A percentile compares a stretch with the other conserved stretches of the same genome.
These are phyloP conservation scores for Vigna reflexopilosa DNA, from an alignment of 306 rosid species.

Conservation along the genomic window DNA sequence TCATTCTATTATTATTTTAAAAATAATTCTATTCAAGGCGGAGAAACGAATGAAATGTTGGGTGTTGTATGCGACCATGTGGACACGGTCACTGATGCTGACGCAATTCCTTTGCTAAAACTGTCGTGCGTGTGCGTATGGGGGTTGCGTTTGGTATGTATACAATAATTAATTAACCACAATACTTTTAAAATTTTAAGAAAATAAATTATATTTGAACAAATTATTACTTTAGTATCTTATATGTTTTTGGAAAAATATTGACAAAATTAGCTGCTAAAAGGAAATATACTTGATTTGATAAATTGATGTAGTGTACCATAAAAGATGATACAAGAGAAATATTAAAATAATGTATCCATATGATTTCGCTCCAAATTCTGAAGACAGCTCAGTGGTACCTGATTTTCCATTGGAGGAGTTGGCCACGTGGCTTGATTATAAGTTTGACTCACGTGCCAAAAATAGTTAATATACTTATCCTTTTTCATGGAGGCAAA, in stretches of 20 bases:
- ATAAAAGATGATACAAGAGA: too few relatives aligned
- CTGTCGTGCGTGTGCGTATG: neutral
- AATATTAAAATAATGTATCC: too few relatives aligned
- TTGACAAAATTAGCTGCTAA: too few relatives aligned
- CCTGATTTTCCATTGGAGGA: neutral
- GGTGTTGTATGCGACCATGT: neutral
- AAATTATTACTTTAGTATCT: too few relatives aligned
- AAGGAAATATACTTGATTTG: too few relatives aligned
- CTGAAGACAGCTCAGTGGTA: neutral
- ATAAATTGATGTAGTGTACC: too few relatives aligned
- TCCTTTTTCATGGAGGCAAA: neutral
- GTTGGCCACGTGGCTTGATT: slow-evolving; percentile 50
- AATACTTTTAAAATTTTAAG: too few relatives aligned
- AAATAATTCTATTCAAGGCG: neutral
- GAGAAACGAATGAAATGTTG: neutral
- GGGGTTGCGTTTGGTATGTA: neutral
- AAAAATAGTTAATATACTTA: neutral
- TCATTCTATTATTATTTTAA: too few relatives aligned
- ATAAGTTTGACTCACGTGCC: slow-evolving; percentile 50
- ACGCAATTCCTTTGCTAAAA: neutral
- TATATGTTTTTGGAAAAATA: too few relatives aligned
- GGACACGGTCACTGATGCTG: neutral
- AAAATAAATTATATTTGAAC: too few relatives aligned
- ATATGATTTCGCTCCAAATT: too few relatives aligned
- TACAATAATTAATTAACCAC: too few relatives aligned